A percentile compares a stretch with the other conserved stretches of the same genome.
phyloP scores from a whole-genome alignment of 2,329 filamentous ascomycete genomes.

The Graphiopsis chlorocephala region DNA sequence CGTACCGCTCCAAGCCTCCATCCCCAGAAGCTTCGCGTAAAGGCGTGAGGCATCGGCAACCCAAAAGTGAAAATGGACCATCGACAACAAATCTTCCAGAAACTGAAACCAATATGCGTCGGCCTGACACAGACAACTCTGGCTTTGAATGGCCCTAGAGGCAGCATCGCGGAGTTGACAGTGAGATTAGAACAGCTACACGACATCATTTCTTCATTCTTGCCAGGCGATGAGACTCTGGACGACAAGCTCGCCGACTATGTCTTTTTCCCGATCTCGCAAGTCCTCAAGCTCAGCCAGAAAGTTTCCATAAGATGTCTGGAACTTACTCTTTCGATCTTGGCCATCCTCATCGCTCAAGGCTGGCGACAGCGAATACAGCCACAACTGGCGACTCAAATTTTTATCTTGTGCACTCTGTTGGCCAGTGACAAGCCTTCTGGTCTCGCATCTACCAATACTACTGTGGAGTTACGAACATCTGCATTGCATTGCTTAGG shows the following conservation, averaged over 20 bases:
- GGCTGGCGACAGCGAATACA: conserved; percentile 77
- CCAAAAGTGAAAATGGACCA: conserved; percentile 16
- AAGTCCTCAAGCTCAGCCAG: conserved; percentile 75
- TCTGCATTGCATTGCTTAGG: conserved; percentile 69
- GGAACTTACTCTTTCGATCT: conserved; percentile 73
- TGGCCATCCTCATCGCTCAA: conserved; percentile 68
- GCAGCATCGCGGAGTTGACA: conserved; percentile 47
- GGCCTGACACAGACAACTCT: conserved; percentile 56
- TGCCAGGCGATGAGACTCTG: conserved; percentile 44
- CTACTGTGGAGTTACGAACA: conserved; percentile 71
- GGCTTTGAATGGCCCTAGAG: conserved; percentile 47
- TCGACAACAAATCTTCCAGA: conserved; percentile 41
- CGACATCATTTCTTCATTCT: conserved; percentile 36
- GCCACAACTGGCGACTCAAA: conserved; percentile 72
- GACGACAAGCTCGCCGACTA: conserved; percentile 89
- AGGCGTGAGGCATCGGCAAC: not conserved
- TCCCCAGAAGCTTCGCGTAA: not conserved
- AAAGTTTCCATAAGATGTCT: conserved; percentile 68
- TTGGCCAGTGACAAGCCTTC: conserved; percentile 71
- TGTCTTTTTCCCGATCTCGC: conserved; percentile 87
- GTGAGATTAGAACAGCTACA: conserved; percentile 48
- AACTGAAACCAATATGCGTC: conserved; percentile 60
- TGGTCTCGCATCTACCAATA: conserved; percentile 48
- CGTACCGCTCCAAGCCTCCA: not conserved
- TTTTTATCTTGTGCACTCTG: conserved; percentile 80